Evolutionary conservation across 2,329 filamentous ascomycete genomes (phyloP), one percentile per base, ranked within the genome.

Genomic region (Seiridium cupressi): DNA sequence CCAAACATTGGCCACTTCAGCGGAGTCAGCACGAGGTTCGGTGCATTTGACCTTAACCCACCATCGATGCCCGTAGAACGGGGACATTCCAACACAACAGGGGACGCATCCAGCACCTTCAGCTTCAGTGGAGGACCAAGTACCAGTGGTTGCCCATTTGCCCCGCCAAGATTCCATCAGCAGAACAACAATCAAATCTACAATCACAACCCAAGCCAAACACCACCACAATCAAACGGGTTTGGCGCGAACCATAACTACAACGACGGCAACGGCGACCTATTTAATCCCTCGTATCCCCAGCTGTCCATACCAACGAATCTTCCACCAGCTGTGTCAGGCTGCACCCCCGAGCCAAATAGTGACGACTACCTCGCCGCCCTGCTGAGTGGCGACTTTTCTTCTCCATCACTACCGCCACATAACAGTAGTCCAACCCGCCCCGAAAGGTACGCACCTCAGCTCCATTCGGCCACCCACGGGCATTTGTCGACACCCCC

Each of bases 321-420:
- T 36, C 42, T 26, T 47, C 13, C 26, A 9, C 42, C 31, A 32
- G 53, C 54, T 10, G 38, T 40, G 10, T 18, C 46, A 13, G 35
- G 44, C 44, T 48, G 46, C 46, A 55, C n/a, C 38, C 36, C 13
- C 31, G 9, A 63, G 13, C 55, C 54, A 44, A 60, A 48, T 49
- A 62, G 51, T 44, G 68, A 71, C 63, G 67, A 71, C 49, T 55
- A 58, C 11, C 47, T 71, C 35, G 6, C 60, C 18, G 40, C 63
- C 26, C 57, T 72, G 31, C 66, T 62, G 46, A 63, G 60, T 13
- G 62, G 62, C 38, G 60, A 70, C 48, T 72, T 73, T 51, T 66
- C 69, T n/a, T 72, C 69, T 26, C 68, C 70, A 7, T 72, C 70
- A 10, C 59, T 73, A 13, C 70, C 70, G 5, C 66, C 69, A 2